Conservation (phyloP, 106 monocot genomes). For the Narthecium ossifragum region DNA sequence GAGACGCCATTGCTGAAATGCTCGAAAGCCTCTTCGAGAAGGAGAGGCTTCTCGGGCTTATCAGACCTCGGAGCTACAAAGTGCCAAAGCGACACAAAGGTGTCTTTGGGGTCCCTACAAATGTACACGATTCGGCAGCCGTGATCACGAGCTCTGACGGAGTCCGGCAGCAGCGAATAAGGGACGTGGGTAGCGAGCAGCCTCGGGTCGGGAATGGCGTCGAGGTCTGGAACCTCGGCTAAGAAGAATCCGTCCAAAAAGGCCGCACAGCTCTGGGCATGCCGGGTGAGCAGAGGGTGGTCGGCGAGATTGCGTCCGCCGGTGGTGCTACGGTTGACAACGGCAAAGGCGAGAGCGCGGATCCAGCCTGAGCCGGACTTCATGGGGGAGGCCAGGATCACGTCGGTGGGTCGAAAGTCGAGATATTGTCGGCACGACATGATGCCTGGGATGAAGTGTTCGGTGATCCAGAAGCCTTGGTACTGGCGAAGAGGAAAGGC, state of each 20-base stretch:
- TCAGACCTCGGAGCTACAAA: neutral
- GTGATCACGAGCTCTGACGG: neutral
- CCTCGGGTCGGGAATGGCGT: no score
- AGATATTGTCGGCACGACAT: neutral
- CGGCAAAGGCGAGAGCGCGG: conserved; percentile 11
- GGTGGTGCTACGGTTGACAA: neutral
- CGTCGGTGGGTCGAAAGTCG: neutral
- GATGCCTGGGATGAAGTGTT: neutral
- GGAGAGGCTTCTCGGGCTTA: neutral
- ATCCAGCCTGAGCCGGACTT: conserved; percentile 18
- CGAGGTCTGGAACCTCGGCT: no score
- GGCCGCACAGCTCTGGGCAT: conserved; percentile 6
- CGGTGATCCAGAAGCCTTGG: conserved; percentile 4
- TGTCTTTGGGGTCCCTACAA: conserved; percentile 30
- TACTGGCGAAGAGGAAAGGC: neutral
- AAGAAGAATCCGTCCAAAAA: neutral
- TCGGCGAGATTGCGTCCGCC: neutral
- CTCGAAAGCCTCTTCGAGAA: neutral
- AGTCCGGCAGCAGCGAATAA: conserved; percentile 2
- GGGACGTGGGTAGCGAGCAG: conserved; percentile 24
- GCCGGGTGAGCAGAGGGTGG: neutral
- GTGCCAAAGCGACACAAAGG: conserved; percentile 20
- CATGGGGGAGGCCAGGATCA: neutral
- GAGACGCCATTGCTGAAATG: neutral
- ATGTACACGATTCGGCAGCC: conserved; percentile 27